Base-by-base conservation (phyloP, 148 eudicot species). In the Amaranthus palmeri region DNA sequence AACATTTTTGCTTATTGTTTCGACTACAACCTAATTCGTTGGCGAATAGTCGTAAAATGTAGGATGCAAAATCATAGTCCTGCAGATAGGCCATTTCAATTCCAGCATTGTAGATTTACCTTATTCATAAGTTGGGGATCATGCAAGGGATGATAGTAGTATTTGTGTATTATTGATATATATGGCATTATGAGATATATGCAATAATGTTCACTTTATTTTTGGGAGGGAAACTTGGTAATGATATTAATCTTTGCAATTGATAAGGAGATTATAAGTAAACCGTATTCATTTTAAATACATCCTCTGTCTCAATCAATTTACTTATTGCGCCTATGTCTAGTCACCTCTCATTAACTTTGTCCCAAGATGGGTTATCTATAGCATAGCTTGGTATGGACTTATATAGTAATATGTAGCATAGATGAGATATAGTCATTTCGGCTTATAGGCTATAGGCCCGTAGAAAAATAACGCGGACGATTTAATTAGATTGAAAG, bases 1-100 rank as follows among this genome's bases (percentile, higher is more conserved):
- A 50, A n/a, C n/a, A 25, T 25, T 72, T 62, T 72, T 72, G 75
- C 55, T 61, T 51, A 12, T 17, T 74, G 54, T 54, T 54, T 65
- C 14, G 40, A 55, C 17, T 25, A 25, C 36, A 56, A 8, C 40
- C 53, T 45, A 47, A 10, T 50, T n/a, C 67, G 3, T 36, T 42
- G 51, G 71, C 6, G 46, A 66, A 40, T 61, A 44, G 57, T 36
- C 12, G 12, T 46, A 15, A 3, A 47, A 46, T 6, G 68, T 65
- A 46, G 68, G 67, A 64, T 64, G 51, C 67, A 46, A 4, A 55
- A 5, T 14, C 59, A 55, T 14, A 55, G 59, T 55, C 17, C 59
- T 55, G 59, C 59, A 55, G 18, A 4, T 45, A n/a, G 67, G 41
- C 17, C 68, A 45, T 1, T 56, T 8, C 2, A 5, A 56, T 58